phyloP scores from a whole-genome alignment of 345 rosid species.

The Cardamine occulta region DNA sequence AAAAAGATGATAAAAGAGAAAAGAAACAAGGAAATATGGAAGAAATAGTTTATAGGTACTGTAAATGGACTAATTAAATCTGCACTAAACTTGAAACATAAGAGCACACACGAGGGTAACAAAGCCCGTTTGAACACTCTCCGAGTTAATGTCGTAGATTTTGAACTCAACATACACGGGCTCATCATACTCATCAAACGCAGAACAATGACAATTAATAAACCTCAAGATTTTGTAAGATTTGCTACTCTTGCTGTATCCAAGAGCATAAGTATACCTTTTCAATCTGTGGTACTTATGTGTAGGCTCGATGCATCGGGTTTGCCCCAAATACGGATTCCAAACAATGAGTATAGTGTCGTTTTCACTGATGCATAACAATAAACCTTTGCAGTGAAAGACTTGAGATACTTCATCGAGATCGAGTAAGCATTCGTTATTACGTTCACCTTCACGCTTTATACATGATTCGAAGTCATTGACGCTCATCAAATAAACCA shows the following conservation, averaged over 20 bases:
- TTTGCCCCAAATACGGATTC: neutral
- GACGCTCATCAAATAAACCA: neutral
- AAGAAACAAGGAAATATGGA: too few species aligned
- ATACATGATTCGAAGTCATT: neutral
- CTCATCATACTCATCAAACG: too few species aligned
- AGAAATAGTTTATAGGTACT: neutral
- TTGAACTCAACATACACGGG: neutral
- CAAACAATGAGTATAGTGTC: neutral
- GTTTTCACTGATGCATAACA: neutral
- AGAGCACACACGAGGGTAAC: neutral
- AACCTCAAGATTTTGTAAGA: constrained; percentile 9
- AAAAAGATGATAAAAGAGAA: too few species aligned
- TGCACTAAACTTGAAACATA: neutral
- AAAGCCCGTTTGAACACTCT: neutral
- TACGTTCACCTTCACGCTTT: neutral
- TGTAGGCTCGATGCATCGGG: neutral
- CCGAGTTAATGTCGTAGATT: neutral
- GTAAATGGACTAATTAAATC: neutral
- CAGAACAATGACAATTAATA: neutral
- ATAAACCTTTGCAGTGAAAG: neutral
- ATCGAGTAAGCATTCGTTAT: neutral
- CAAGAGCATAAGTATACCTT: neutral
- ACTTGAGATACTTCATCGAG: neutral
- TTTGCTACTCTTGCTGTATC: neutral
- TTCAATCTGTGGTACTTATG: neutral